phyloP scores from a whole-genome alignment of 208 protist species.

The Crithidia mellificae region DNA sequence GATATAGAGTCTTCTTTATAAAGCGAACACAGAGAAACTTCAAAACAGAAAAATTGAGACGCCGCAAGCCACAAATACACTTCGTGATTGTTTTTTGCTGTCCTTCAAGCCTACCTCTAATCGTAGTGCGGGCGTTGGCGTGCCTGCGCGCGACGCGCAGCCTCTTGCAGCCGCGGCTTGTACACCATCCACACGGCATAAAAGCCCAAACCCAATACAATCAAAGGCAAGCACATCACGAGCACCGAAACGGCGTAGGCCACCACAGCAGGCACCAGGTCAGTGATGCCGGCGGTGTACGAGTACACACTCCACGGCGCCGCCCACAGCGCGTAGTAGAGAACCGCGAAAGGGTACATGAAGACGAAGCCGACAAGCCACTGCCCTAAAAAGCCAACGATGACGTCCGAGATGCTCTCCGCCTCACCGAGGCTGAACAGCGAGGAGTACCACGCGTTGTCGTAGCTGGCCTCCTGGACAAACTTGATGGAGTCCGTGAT shows the following conservation, averaged over 20 bases:
- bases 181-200: constrained; percentile 44
- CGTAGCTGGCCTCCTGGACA: constrained; percentile 74
- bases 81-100: not conserved
- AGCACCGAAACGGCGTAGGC: constrained; percentile 63
- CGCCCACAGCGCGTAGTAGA: constrained; percentile 84
- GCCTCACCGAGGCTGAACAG: constrained; percentile 68
- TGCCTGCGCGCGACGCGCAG: constrained; percentile 30
- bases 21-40: too few relatives aligned
- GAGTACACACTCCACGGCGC: constrained; percentile 77
- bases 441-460: constrained; percentile 84
- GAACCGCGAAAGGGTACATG: constrained; percentile 81
- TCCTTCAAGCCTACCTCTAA: not conserved
- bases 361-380: constrained; percentile 82
- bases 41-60: too few relatives aligned
- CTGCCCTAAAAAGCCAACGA: constrained; percentile 76
- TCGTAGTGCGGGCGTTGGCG: constrained; percentile 22
- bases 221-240: constrained; percentile 66
- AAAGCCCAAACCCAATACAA: constrained; percentile 44
- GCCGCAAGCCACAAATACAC: not conserved
- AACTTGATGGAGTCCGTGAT: constrained; percentile 58
- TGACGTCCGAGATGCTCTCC: constrained; percentile 76
- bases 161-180: constrained; percentile 33
- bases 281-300: constrained; percentile 66
- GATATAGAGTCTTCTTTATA: too few relatives aligned
- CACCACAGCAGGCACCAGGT: constrained; percentile 56